Conservation (phyloP, 208 protist species). For the Zelonia costaricensis region DNA sequence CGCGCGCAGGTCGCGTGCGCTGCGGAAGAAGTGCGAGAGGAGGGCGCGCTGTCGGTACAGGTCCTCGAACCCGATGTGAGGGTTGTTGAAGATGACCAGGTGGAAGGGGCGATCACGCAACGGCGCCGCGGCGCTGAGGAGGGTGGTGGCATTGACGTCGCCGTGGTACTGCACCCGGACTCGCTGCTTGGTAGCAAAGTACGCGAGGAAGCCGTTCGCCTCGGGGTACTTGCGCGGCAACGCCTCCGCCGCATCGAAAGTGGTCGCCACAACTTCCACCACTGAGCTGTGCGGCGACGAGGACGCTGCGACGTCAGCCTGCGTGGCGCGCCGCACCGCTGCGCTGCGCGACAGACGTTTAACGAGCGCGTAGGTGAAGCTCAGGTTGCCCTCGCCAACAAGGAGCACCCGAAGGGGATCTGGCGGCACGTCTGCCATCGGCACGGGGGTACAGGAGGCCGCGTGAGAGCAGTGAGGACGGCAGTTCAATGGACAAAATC, state of each 20-base stretch:
- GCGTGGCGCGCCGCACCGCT: no score
- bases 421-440: background rate
- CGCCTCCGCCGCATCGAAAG: slow-evolving; percentile 34
- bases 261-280: slow-evolving; percentile 33
- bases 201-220: slow-evolving; percentile 33
- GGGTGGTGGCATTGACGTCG: slow-evolving; percentile 44
- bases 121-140: slow-evolving; percentile 10
- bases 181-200: slow-evolving; percentile 50
- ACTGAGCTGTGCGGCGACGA: background rate
- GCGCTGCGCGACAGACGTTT: slow-evolving; percentile 36
- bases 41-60: slow-evolving; percentile 43
- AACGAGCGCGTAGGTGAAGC: slow-evolving; percentile 54
- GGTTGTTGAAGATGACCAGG: slow-evolving; percentile 60
- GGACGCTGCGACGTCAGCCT: background rate
- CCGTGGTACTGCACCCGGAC: slow-evolving; percentile 31
- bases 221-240: slow-evolving; percentile 57
- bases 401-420: slow-evolving; percentile 38
- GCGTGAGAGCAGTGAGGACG: background rate
- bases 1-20: slow-evolving; percentile 11
- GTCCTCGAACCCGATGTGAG: slow-evolving; percentile 56
- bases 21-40: slow-evolving; percentile 46
- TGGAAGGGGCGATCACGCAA: slow-evolving; percentile 10
- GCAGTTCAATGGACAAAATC: no score
- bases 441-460: no score
- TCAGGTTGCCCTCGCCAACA: slow-evolving; percentile 62